Conservation (phyloP, 2,329 filamentous ascomycete species). For the Aspergillus sojae region DNA sequence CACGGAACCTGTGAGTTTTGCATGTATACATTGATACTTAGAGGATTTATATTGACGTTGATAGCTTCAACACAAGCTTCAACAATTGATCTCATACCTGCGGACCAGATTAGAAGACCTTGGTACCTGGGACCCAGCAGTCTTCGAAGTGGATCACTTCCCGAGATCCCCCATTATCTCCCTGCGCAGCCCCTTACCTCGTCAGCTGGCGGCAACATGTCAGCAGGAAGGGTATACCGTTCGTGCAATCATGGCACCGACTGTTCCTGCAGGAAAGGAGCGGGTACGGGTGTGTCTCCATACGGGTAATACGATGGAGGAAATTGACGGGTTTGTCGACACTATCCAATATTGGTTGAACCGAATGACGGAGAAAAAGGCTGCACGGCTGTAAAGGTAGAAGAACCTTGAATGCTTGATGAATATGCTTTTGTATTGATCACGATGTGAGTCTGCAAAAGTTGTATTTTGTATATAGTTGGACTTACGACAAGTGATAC, state of each 20-base stretch:
- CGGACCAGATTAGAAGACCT: conserved; percentile 49
- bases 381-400: conserved; percentile 11
- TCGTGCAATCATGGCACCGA: conserved; percentile 68
- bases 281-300: conserved; percentile 70
- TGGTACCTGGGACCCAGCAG: conserved; percentile 22
- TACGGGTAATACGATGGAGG: conserved; percentile 61
- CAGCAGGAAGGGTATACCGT: conserved; percentile 63
- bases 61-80: conserved; percentile 50
- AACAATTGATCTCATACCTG: conserved; percentile 50
- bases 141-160: conserved; percentile 44
- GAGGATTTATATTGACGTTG: background rate
- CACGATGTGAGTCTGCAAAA: background rate
- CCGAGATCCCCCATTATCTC: conserved; percentile 67
- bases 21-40: background rate
- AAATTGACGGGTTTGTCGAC: conserved; percentile 58
- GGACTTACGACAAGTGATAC: background rate
- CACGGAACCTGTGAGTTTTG: conserved; percentile 47
- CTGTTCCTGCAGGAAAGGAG: conserved; percentile 65
- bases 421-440: background rate
- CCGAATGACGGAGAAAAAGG: conserved; percentile 13
- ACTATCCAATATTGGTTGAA: conserved; percentile 55
- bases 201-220: conserved; percentile 61
- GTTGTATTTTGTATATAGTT: background rate
- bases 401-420: background rate
- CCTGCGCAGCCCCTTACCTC: conserved; percentile 60